These are phyloP conservation scores for Linnemannia schmuckeri DNA, from an alignment of 192 early-diverging fungal genomes.

Conservation along the genomic window DNA sequence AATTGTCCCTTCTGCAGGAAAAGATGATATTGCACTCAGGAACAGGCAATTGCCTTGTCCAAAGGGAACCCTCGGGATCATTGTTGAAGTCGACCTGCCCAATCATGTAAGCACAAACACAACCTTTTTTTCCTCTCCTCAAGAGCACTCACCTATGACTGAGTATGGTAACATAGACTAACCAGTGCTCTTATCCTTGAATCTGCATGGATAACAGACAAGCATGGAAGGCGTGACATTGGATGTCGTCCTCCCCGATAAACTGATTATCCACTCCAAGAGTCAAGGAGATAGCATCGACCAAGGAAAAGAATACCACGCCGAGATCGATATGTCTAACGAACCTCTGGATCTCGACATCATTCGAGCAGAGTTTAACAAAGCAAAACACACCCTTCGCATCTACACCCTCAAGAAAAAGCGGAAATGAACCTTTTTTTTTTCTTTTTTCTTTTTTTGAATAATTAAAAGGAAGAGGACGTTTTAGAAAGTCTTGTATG, in stretches of 20 bases:
- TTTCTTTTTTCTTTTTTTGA: too few relatives aligned
- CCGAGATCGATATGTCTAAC: constrained; percentile 43
- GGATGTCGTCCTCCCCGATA: constrained; percentile 40
- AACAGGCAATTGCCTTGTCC: constrained; percentile 30
- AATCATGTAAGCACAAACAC: constrained; percentile 28
- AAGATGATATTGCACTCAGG: constrained; percentile 26
- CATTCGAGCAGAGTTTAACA: constrained; percentile 38
- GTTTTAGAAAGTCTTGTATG: too few relatives aligned
- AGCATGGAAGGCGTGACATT: constrained; percentile 35
- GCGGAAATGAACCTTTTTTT: constrained; percentile 17
- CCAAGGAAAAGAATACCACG: constrained; percentile 44
- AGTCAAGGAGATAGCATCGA: constrained; percentile 36
- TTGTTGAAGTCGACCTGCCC: constrained; percentile 44
- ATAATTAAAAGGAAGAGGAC: too few relatives aligned
- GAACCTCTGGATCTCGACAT: constrained; percentile 38
- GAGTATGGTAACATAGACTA: background rate
- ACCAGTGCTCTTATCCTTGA: background rate
- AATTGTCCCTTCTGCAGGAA: constrained; percentile 27
- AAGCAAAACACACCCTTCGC: constrained; percentile 7
- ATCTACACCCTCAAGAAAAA: constrained; percentile 39
- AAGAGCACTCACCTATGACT: too few relatives aligned
- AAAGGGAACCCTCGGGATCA: constrained; percentile 46
- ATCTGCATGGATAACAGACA: background rate
- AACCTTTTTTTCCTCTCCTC: background rate
- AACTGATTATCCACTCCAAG: constrained; percentile 32